Evolutionary conservation across 2,329 filamentous ascomycete species (phyloP).

Genomic region (Fusarium sororula): DNA sequence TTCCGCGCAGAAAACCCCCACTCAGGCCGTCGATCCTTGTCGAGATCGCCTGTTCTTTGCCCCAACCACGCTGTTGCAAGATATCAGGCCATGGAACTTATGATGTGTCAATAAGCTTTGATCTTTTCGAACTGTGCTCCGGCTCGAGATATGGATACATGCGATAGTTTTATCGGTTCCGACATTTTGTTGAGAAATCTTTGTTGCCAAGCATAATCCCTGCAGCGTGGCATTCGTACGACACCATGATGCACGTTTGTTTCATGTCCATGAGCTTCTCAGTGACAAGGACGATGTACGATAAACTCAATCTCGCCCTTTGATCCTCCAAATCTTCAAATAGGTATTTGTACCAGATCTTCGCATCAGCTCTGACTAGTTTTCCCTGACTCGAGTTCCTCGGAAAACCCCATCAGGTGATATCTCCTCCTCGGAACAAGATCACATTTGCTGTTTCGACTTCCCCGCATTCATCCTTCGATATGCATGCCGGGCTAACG

Average conservation of each 20-base stretch:
- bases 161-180: background rate
- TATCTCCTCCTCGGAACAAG: background rate
- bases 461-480: constrained; percentile 2
- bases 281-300: background rate
- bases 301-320: background rate
- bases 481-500: constrained; percentile 12
- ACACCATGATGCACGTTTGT: background rate
- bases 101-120: background rate
- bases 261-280: background rate
- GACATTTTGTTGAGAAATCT: background rate
- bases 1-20: background rate
- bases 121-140: too few relatives aligned
- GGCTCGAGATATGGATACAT: background rate
- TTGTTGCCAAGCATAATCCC: background rate
- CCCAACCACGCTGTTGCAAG: background rate
- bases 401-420: background rate
- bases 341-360: rapidly evolving
- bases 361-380: background rate
- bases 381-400: background rate
- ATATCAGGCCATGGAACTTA: background rate
- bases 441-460: background rate
- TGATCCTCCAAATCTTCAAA: rapidly evolving
- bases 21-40: background rate
- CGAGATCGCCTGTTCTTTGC: constrained; percentile 3
- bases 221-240: background rate